These are phyloP conservation scores for Leccinellum luteum DNA, from an alignment of 768 basidiomycete species.

Conservation along the genomic window DNA sequence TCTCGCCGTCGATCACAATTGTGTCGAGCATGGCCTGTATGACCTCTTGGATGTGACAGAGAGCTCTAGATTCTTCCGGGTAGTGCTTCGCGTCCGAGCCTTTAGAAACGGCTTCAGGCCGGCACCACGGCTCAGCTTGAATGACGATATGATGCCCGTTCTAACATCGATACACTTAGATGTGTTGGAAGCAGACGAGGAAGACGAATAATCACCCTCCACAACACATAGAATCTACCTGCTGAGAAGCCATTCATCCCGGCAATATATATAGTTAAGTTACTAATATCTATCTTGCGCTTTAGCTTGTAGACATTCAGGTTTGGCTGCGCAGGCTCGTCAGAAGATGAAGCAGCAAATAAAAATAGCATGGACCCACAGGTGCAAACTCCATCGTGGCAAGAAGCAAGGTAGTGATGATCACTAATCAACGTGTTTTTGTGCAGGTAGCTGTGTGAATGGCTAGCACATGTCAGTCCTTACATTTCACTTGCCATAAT, in stretches of 20 bases:
- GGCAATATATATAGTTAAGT: constrained; percentile 20
- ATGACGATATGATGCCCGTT: constrained; percentile 27
- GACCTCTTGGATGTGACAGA: constrained; percentile 26
- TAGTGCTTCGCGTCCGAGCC: not conserved
- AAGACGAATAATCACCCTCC: constrained; percentile 21
- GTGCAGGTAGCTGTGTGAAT: constrained; percentile 10
- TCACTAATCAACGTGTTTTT: constrained; percentile 19
- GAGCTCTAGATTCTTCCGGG: constrained; percentile 22
- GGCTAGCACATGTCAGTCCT: not conserved
- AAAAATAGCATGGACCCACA: constrained; percentile 25
- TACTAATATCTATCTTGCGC: constrained; percentile 23
- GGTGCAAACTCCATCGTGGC: constrained; percentile 27
- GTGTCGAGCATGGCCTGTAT: constrained; percentile 34
- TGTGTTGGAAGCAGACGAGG: not conserved
- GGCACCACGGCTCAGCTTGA: constrained; percentile 32
- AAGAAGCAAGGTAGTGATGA: not conserved
- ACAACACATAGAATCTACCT: constrained; percentile 27
- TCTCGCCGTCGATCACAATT: constrained; percentile 28
- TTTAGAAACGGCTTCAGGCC: constrained; percentile 4
- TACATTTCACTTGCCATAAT: constrained; percentile 22
- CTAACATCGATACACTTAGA: constrained; percentile 17
- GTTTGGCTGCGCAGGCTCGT: constrained; percentile 12
- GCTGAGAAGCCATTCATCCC: not conserved
- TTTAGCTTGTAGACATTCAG: constrained; percentile 22
- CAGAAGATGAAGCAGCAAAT: not conserved